Conservation (phyloP, 2,329 filamentous ascomycete species). For the Atkinsonella texensis region DNA sequence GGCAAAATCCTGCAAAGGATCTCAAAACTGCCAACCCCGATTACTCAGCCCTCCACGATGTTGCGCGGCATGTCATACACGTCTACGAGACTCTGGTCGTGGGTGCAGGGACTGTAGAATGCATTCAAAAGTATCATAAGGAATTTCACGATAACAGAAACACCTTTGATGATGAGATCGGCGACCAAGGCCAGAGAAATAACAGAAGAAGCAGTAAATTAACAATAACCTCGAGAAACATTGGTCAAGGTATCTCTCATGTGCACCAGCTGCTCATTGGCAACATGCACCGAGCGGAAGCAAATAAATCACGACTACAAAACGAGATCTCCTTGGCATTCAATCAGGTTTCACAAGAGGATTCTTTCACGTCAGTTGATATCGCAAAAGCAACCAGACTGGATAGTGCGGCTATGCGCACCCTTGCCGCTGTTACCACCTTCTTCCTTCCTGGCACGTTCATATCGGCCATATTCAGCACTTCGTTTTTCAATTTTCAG, state of each 20-base stretch:
- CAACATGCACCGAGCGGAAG: slow-evolving; percentile 22
- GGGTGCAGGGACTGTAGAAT: slow-evolving; percentile 17
- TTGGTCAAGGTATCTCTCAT: slow-evolving; percentile 21
- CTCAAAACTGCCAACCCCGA: slow-evolving; percentile 14
- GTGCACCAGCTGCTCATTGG: slow-evolving; percentile 21
- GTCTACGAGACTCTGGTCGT: slow-evolving; percentile 30
- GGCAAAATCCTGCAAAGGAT: slow-evolving; percentile 7
- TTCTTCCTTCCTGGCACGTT: slow-evolving; percentile 40
- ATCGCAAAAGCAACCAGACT: slow-evolving; percentile 27
- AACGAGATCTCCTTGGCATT: slow-evolving; percentile 43
- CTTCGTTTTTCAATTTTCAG: slow-evolving; percentile 28
- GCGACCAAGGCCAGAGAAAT: too few relatives aligned
- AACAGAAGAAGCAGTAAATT: neutral
- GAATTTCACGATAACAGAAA: slow-evolving; percentile 7
- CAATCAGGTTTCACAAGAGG: slow-evolving; percentile 30
- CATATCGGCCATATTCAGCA: slow-evolving; percentile 35
- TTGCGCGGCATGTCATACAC: slow-evolving; percentile 32
- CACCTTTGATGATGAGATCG: too few relatives aligned
- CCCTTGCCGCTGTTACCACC: slow-evolving; percentile 35
- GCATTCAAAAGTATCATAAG: slow-evolving; percentile 21
- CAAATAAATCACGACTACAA: slow-evolving; percentile 34
- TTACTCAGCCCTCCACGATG: slow-evolving; percentile 27
- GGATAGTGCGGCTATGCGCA: slow-evolving; percentile 40
- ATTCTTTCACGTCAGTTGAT: slow-evolving; percentile 24
- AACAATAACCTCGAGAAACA: slow-evolving; percentile 6